Evolutionary conservation across 2,329 filamentous ascomycete genomes (phyloP), one percentile per base, ranked within the genome.

Genomic region (Aureobasidium sp.): DNA sequence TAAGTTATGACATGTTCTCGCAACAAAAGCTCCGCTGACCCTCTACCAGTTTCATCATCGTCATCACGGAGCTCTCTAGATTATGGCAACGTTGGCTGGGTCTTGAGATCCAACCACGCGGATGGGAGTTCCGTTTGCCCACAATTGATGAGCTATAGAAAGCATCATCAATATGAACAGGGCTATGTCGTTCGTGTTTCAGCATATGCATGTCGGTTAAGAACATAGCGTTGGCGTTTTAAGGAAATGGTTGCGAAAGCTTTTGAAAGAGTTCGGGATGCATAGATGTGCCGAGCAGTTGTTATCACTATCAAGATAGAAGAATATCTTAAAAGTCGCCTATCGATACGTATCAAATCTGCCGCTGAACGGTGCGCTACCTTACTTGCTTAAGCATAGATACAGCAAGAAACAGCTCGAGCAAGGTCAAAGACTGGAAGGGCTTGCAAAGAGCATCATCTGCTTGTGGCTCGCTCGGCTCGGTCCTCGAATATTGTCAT

Each of bases 81-180:
- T 66, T 84, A 32, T 87, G 82, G 77, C 78, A 82, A 59, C 87
- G 77, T 70, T 89, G 84, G 80, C 72, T 87, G 44, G 86, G 86
- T 36, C 71, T 84, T 63, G 82, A 83, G 15, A 79, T 86, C 4
- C 77, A 78, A 29, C 80, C 81, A 24, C 76, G 84, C 48, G 77
- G 74, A 24, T 88, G 85, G 85, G 77, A 78, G 67, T 72, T 84
- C 27, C 70, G 74, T 59, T 69, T 76, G 26, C 79, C 79, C n/a
- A 71, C 64, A 27, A 67, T 55, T 63, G 68, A 71, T 36, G 69
- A 70, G 43, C 63, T 71, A 29, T 71, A 61, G 48, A 63, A 52
- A 56, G 46, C n/a, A 50, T 43, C 39, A 55, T 48, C 56, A 43
- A 47, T 37, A 47, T 46, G 41, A 48, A 37, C 59, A 62, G 37